Percentiles rank a stretch among this genome's conserved stretches.
These are phyloP conservation scores for Ophiognomonia clavigignenti-juglandacearum DNA, from an alignment of 2,329 filamentous ascomycete species.

Conservation along the genomic window DNA sequence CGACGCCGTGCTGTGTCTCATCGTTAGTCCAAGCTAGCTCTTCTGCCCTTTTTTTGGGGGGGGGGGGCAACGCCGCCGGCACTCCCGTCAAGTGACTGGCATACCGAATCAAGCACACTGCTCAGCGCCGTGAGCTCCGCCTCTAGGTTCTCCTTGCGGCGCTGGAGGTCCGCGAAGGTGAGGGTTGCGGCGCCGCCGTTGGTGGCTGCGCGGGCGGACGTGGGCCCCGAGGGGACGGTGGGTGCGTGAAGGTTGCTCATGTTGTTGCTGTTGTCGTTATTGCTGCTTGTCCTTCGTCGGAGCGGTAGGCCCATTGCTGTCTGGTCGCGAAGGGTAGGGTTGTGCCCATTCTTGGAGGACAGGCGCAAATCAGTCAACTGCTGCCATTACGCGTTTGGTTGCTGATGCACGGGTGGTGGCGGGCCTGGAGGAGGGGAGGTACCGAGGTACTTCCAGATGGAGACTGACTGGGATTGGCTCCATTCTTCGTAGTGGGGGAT, in stretches of 20 bases:
- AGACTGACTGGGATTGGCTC: too few species aligned
- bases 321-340: background rate
- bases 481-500: too few species aligned
- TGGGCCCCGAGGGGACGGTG: constrained; percentile 68
- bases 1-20: constrained; percentile 70
- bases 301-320: constrained; percentile 28
- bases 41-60: background rate
- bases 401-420: too few species aligned
- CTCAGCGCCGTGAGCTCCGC: constrained; percentile 81
- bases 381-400: constrained; percentile 14
- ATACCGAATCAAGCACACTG: constrained; percentile 80
- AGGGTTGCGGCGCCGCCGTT: constrained; percentile 61
- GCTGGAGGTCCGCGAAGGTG: constrained; percentile 74
- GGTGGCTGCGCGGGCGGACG: constrained; percentile 48
- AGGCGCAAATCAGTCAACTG: constrained; percentile 13
- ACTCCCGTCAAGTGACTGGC: too few species aligned
- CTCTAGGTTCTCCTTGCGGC: constrained; percentile 80
- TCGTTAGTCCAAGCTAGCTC: background rate
- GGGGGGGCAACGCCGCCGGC: too few species aligned
- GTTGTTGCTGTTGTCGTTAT: too few species aligned
- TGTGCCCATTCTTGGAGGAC: constrained; percentile 15
- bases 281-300: constrained; percentile 22
- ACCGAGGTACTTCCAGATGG: too few species aligned
- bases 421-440: too few species aligned
- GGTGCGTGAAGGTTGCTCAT: constrained; percentile 57